Conservation (phyloP, 2,329 filamentous ascomycete genomes). For the Amauroascus verrucosus region DNA sequence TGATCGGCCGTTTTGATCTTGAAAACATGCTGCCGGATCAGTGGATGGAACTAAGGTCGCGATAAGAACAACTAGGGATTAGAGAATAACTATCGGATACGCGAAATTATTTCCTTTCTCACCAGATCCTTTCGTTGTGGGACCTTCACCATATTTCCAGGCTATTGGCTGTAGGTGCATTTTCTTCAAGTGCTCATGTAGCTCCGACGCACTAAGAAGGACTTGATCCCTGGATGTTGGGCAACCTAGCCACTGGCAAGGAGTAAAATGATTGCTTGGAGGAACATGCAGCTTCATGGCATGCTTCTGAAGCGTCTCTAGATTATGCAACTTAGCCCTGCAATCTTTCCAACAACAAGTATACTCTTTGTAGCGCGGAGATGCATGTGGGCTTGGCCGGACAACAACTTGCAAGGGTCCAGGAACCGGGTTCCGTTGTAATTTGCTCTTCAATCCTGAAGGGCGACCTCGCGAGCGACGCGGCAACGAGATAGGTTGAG, state of each 20-base stretch:
- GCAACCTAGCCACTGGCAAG: constrained; percentile 29
- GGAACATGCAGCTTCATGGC: constrained; percentile 45
- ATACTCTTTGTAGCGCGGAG: constrained; percentile 36
- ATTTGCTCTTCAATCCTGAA: constrained; percentile 24
- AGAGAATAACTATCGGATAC: constrained; percentile 17
- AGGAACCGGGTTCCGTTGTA: neutral
- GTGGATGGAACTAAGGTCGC: constrained; percentile 11
- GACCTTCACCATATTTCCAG: constrained; percentile 53
- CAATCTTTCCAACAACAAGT: constrained; percentile 51
- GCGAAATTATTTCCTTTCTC: constrained; percentile 24
- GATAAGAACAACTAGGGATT: constrained; percentile 12
- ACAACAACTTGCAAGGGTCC: constrained; percentile 19
- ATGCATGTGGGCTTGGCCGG: constrained; percentile 10
- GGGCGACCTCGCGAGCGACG: constrained; percentile 23
- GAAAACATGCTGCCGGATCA: constrained; percentile 13
- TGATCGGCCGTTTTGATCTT: constrained; percentile 17
- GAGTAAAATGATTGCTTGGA: constrained; percentile 16
- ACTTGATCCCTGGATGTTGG: neutral
- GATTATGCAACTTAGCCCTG: constrained; percentile 50
- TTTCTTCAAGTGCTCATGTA: constrained; percentile 44
- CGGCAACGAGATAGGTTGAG: neutral
- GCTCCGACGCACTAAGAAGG: constrained; percentile 24
- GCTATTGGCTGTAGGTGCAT: constrained; percentile 45
- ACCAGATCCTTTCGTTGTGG: constrained; percentile 45
- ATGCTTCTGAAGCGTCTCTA: constrained; percentile 51